A percentile compares a stretch with the other conserved stretches of the same genome.
Evolutionary conservation across 352 stramenopile species (phyloP).

Genomic region (Pythium chondricola): DNA sequence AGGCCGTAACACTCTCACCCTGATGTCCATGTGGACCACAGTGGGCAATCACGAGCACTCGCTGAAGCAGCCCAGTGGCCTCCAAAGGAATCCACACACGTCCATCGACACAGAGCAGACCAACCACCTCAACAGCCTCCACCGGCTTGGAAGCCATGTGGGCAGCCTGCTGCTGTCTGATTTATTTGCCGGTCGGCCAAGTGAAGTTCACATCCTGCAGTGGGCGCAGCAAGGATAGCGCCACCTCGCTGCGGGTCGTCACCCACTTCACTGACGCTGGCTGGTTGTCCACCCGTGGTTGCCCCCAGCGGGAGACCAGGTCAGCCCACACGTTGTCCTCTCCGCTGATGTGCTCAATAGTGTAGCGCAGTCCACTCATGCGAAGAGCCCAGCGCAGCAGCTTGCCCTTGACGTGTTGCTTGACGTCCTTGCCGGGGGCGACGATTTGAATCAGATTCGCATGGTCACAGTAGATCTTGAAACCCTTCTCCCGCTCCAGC

Average conservation of each 20-base stretch:
- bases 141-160: too few relatives aligned
- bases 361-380: constrained; percentile 10
- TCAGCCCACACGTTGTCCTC: constrained; percentile 18
- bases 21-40: constrained; percentile 17
- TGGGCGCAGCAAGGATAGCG: not conserved
- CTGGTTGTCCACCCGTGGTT: not conserved
- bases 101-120: not conserved
- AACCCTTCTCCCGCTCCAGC: constrained; percentile 8
- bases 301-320: constrained; percentile 18
- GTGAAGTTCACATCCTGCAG: too few relatives aligned
- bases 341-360: constrained; percentile 23
- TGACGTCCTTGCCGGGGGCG: constrained; percentile 16
- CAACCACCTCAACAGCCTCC: not conserved
- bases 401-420: constrained; percentile 19
- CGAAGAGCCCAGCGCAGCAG: constrained; percentile 20
- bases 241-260: not conserved
- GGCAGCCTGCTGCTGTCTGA: too few relatives aligned
- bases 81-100: constrained; percentile 1
- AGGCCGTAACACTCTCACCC: not conserved
- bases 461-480: constrained; percentile 23
- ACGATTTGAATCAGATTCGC: constrained; percentile 22
- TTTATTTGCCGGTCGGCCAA: too few relatives aligned
- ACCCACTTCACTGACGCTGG: too few relatives aligned
- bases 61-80: constrained; percentile 5
- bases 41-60: constrained; percentile 15